Conservation (phyloP, 495 filamentous ascomycete species). For the Trichoderma gamsii region DNA sequence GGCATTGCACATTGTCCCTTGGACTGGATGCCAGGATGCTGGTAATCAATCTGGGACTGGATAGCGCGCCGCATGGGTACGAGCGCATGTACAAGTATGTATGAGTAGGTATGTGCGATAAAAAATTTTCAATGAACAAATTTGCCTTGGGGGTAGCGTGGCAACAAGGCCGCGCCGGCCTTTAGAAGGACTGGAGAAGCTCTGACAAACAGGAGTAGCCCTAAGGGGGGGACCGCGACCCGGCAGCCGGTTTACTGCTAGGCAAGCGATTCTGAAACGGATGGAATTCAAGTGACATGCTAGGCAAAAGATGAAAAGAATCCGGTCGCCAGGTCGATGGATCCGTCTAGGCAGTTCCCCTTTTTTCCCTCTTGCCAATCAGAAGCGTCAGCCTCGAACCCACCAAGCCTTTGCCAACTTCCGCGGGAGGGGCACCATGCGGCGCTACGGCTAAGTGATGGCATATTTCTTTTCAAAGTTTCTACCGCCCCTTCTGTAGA, state of each 20-base stretch:
- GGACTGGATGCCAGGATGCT: neutral
- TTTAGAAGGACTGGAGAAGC: neutral
- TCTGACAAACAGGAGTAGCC: neutral
- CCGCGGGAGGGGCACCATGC: slow-evolving; percentile 6
- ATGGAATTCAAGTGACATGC: neutral
- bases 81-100: neutral
- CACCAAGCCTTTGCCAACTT: neutral
- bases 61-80: neutral
- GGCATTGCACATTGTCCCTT: neutral
- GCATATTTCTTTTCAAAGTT: neutral
- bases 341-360: neutral
- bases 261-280: slow-evolving; percentile 10
- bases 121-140: neutral
- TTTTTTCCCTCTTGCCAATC: neutral
- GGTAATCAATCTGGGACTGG: neutral
- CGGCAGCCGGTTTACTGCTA: neutral
- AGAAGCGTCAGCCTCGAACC: neutral
- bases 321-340: slow-evolving; percentile 5
- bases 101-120: neutral
- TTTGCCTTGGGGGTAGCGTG: neutral
- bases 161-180: neutral
- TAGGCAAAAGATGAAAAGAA: neutral
- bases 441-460: slow-evolving; percentile 12
- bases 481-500: neutral
- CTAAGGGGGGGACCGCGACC: neutral